A percentile compares a stretch with the other conserved stretches of the same genome.
Conservation (phyloP, 2,329 filamentous ascomycete species). For the Botrytis fabae region DNA sequence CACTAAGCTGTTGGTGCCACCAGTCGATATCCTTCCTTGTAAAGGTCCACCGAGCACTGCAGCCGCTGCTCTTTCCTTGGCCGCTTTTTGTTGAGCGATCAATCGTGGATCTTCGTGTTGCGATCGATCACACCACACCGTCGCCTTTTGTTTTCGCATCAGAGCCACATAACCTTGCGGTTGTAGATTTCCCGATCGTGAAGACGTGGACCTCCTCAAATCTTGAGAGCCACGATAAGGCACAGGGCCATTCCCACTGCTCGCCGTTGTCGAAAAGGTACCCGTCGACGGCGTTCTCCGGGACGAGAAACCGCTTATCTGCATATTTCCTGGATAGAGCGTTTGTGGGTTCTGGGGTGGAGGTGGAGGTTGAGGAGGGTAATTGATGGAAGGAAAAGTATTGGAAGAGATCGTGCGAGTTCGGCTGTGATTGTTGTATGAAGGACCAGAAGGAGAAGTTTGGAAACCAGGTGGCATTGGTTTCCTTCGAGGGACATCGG, state of each 20-base stretch:
- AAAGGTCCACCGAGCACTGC: conserved; percentile 69
- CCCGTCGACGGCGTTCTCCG: conserved; percentile 66
- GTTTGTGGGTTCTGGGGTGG: neutral
- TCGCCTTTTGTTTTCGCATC: conserved; percentile 96
- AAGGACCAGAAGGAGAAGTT: conserved; percentile 26
- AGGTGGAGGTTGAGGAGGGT: conserved; percentile 28
- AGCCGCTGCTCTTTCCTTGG: conserved; percentile 80
- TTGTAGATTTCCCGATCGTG: conserved; percentile 59
- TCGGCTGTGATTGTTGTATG: conserved; percentile 37
- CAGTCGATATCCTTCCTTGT: conserved; percentile 43
- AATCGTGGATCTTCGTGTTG: conserved; percentile 89
- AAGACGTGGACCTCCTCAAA: conserved; percentile 76
- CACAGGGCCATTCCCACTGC: conserved; percentile 47
- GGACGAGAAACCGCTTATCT: conserved; percentile 41
- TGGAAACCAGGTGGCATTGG: conserved; percentile 37
- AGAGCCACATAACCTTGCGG: conserved; percentile 86
- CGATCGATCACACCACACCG: conserved; percentile 94
- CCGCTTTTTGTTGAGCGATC: conserved; percentile 78
- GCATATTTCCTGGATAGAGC: conserved; percentile 33
- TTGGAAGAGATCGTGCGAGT: conserved; percentile 45
- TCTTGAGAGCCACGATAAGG: conserved; percentile 60
- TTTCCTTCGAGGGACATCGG: conserved; percentile 37
- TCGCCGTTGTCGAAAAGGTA: conserved; percentile 69
- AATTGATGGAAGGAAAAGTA: conserved; percentile 33
- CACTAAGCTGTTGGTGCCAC: conserved; percentile 42